Percentiles rank a stretch among this genome's conserved stretches.
Conservation (phyloP, 108 stramenopile genomes). For the Cyclotella kingstonii region DNA sequence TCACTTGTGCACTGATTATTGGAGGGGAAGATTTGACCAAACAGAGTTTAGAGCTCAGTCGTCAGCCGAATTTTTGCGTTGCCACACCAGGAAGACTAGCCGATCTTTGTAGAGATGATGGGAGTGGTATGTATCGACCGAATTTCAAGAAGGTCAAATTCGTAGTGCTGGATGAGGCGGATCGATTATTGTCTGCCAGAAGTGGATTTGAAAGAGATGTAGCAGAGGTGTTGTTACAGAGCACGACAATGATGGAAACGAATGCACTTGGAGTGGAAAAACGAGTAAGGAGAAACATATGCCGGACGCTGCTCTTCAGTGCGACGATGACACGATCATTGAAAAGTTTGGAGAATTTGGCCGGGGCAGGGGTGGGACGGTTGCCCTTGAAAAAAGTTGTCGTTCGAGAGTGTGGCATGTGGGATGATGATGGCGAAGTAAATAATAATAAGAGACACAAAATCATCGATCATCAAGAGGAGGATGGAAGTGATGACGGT, state of each 20-base stretch:
- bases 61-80: constrained; percentile 92
- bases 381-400: constrained; percentile 73
- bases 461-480: not conserved
- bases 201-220: constrained; percentile 92
- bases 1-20: constrained; percentile 77
- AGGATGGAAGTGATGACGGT: constrained; percentile 10
- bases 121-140: constrained; percentile 48
- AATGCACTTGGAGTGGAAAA: constrained; percentile 2
- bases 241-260: constrained; percentile 25
- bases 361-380: constrained; percentile 67
- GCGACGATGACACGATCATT: constrained; percentile 94
- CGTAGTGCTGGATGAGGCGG: constrained; percentile 97
- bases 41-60: constrained; percentile 69
- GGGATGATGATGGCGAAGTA: constrained; percentile 36
- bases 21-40: constrained; percentile 87
- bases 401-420: constrained; percentile 46
- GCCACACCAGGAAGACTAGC: constrained; percentile 95
- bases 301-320: constrained; percentile 94
- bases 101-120: constrained; percentile 66
- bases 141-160: constrained; percentile 71
- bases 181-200: constrained; percentile 83
- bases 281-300: constrained; percentile 49
- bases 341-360: constrained; percentile 76
- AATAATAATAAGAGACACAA: constrained; percentile 26
- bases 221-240: constrained; percentile 74